Evolutionary conservation across 805 yeast genomes (phyloP), one percentile per base, ranked within the genome.

Genomic region (Jamesozyma piceae): DNA sequence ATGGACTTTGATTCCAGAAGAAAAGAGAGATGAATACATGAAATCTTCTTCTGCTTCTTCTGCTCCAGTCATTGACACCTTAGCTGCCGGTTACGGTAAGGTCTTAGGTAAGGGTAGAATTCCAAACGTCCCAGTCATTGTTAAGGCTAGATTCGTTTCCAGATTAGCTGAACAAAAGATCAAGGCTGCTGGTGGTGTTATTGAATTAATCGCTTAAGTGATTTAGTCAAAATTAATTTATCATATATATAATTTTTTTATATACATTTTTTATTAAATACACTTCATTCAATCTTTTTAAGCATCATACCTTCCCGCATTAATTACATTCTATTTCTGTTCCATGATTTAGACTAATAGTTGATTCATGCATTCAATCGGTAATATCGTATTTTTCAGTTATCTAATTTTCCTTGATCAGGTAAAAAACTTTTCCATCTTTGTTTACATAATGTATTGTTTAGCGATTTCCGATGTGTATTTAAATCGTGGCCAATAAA

Each of bases 121-220:
- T 67, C 99, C 99, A 74, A 67, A 83, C 61, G 97, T 89, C 63
- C 99, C 99, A 70, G 94, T 92, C 71, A 88, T 92, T 64, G 97
- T 92, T 71, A 90, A 86, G 78, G 98, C 99, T 62, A 90, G 99
- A 84, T 92, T 82, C 71, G 99, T 92, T 65, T 88, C 97, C 65
- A 83, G 89, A 77, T 82, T 88, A 71, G 99, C 99, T 71, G 99
- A 92, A 82, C 89, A 92, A 80, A 92, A 90, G 82, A 92, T 92
- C 80, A 87, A 85, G 81, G 97, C 95, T 70, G 99, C 82, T 70
- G 99, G 99, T 78, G 99, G 99, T 85, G 98, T 85, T 69, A 94
- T 92, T 73, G 98, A 92, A 80, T 85, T 92, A 71, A 75, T 92
- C 72, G 99, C 98, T 75, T 92, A 87, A 83, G 55, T 63, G 37